Conservation (phyloP, 768 basidiomycete genomes). For the Lyophyllum decastes region DNA sequence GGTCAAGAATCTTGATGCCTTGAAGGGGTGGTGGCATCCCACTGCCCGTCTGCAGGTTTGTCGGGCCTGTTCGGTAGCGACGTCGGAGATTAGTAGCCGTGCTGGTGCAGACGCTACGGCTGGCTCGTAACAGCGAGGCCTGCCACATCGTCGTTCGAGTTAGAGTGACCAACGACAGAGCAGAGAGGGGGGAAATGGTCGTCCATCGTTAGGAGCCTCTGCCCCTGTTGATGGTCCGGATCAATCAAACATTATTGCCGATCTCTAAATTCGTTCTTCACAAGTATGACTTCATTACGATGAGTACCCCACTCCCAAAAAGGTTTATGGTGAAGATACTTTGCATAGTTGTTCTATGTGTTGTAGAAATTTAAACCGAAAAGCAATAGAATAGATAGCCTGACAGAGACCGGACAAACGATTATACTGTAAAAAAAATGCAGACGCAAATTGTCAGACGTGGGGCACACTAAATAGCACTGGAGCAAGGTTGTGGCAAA, state of each 20-base stretch:
- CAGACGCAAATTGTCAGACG: neutral
- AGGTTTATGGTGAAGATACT: too few species aligned
- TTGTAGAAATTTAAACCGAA: too few species aligned
- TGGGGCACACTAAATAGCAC: neutral
- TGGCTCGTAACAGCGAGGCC: neutral
- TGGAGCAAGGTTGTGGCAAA: neutral
- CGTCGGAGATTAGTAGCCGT: neutral
- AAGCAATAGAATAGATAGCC: too few species aligned
- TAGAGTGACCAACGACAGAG: neutral
- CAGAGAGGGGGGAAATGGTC: neutral
- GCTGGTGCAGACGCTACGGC: neutral
- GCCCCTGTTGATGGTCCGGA: neutral
- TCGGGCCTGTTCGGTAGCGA: slow-evolving; percentile 1
- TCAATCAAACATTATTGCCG: neutral
- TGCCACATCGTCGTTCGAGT: neutral
- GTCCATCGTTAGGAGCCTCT: neutral
- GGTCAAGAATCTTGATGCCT: slow-evolving; percentile 83
- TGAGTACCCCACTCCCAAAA: too few species aligned
- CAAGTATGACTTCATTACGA: neutral
- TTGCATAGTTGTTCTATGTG: too few species aligned
- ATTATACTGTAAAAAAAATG: too few species aligned
- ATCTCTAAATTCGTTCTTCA: too few species aligned
- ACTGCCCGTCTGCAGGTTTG: slow-evolving; percentile 16
- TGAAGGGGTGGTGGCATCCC: slow-evolving; percentile 79
- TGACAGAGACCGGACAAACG: too few species aligned